A percentile compares a stretch with the other conserved stretches of the same genome.
Evolutionary conservation across 306 rosid genomes (phyloP).

Genomic region (Morella rubra): DNA sequence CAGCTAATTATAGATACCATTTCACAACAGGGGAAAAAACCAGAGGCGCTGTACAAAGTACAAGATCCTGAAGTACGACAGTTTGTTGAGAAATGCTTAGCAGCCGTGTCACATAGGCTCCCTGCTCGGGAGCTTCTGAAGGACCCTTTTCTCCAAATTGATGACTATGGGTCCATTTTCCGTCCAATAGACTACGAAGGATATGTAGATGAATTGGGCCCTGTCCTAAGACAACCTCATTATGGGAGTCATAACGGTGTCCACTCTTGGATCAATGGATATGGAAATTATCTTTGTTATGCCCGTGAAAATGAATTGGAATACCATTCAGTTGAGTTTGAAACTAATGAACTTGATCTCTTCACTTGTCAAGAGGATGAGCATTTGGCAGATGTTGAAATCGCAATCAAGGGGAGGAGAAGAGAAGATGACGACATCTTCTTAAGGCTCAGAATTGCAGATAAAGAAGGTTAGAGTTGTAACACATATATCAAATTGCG

Average conservation of each 20-base stretch:
- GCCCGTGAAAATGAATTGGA: conserved; percentile 46
- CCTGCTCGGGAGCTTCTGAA: conserved; percentile 80
- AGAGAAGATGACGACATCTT: conserved; percentile 76
- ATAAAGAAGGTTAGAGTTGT: conserved; percentile 74
- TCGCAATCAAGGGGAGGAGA: conserved; percentile 70
- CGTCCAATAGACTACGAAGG: conserved; percentile 42
- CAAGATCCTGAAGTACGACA: conserved; percentile 64
- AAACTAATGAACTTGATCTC: conserved; percentile 60
- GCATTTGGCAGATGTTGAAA: conserved; percentile 55
- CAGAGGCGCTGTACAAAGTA: conserved; percentile 79
- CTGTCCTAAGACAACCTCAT: conserved; percentile 49
- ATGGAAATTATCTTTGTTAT: conserved; percentile 46
- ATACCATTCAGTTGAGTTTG: conserved; percentile 37
- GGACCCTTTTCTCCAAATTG: conserved; percentile 81
- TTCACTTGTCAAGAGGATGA: conserved; percentile 72
- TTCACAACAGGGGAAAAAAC: conserved; percentile 69
- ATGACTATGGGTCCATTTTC: conserved; percentile 57
- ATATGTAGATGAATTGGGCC: conserved; percentile 55
- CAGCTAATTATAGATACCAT: conserved; percentile 16
- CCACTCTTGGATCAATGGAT: conserved; percentile 43
- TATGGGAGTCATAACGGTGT: conserved; percentile 39
- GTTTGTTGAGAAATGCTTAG: conserved; percentile 91
- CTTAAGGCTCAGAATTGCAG: conserved; percentile 87
- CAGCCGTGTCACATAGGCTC: conserved; percentile 70
- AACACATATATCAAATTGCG: background rate